These are phyloP conservation scores for Debaryomyces nepalensis DNA, from an alignment of 1,139 yeast genomes.

Conservation along the genomic window DNA sequence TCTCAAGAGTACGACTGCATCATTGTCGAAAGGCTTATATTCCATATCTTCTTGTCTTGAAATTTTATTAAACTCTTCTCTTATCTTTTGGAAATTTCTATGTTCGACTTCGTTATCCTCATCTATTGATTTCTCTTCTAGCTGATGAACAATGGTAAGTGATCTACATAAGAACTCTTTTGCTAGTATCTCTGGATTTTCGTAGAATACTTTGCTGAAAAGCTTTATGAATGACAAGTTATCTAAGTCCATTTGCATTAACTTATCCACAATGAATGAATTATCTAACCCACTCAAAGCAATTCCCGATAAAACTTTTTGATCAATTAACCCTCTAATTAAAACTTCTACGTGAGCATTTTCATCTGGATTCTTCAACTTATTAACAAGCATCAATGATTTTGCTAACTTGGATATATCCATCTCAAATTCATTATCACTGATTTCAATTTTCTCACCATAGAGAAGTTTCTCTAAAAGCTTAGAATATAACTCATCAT, in stretches of 20 bases:
- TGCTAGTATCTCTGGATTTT: slow-evolving; percentile 2
- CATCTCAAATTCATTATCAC: slow-evolving; percentile 9
- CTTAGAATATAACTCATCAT: slow-evolving; percentile 20
- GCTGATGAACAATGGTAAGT: slow-evolving; percentile 1
- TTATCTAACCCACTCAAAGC: slow-evolving; percentile 1
- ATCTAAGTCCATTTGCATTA: slow-evolving; percentile 10
- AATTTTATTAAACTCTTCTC: slow-evolving; percentile 11
- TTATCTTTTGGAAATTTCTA: slow-evolving; percentile 8
- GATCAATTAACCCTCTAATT: slow-evolving; percentile 1
- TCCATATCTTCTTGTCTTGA: slow-evolving; percentile 10
- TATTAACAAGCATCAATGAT: slow-evolving; percentile 3
- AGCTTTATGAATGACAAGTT: slow-evolving; percentile 9
- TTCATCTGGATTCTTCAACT: background rate
- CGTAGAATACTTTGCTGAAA: slow-evolving; percentile 10
- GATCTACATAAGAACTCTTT: slow-evolving; percentile 10
- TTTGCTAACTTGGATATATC: slow-evolving; percentile 2
- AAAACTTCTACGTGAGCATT: background rate
- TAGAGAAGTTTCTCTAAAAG: slow-evolving; percentile 27
- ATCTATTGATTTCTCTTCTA: background rate
- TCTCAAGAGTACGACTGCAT: background rate
- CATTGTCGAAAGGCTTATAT: background rate
- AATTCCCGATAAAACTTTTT: slow-evolving; percentile 3
- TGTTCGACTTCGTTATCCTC: slow-evolving; percentile 6
- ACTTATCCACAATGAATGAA: background rate
- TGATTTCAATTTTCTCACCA: slow-evolving; percentile 26